These are phyloP conservation scores for Polytrichum commune DNA, from an alignment of 225 moss, liverwort and hornwort genomes.

Conservation along the genomic window DNA sequence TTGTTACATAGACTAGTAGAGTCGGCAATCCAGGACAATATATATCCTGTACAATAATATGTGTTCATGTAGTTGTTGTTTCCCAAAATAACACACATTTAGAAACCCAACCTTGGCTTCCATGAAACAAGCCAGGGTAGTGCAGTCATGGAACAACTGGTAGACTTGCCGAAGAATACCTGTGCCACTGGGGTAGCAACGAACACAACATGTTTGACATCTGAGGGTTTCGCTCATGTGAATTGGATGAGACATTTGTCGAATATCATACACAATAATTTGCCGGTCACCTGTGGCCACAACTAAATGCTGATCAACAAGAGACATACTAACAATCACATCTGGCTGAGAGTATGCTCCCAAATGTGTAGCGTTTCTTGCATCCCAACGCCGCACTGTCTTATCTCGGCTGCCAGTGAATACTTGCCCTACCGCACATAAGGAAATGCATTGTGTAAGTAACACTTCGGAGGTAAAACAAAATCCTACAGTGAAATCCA, in stretches of 20 bases:
- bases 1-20: no score
- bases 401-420: constrained; percentile 94
- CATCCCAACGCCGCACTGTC: constrained; percentile 90
- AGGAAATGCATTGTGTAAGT: background rate
- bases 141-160: background rate
- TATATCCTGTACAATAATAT: no score
- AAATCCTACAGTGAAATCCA: background rate
- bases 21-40: no score
- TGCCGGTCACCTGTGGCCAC: constrained; percentile 72
- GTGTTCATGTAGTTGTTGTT: no score
- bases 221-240: constrained; percentile 64
- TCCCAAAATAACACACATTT: no score
- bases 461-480: background rate
- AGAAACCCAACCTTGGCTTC: no score
- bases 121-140: no score
- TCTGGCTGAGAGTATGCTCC: constrained; percentile 67
- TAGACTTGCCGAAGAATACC: constrained; percentile 31
- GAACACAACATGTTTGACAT: constrained; percentile 76
- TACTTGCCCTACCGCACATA: constrained; percentile 60
- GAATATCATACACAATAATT: constrained; percentile 73
- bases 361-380: constrained; percentile 52
- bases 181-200: constrained; percentile 92
- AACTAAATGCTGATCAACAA: constrained; percentile 72
- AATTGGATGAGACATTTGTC: constrained; percentile 79
- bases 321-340: constrained; percentile 78